Evolutionary conservation across 768 basidiomycete genomes (phyloP).

Genomic region (Omphalotus guepiniiformis): DNA sequence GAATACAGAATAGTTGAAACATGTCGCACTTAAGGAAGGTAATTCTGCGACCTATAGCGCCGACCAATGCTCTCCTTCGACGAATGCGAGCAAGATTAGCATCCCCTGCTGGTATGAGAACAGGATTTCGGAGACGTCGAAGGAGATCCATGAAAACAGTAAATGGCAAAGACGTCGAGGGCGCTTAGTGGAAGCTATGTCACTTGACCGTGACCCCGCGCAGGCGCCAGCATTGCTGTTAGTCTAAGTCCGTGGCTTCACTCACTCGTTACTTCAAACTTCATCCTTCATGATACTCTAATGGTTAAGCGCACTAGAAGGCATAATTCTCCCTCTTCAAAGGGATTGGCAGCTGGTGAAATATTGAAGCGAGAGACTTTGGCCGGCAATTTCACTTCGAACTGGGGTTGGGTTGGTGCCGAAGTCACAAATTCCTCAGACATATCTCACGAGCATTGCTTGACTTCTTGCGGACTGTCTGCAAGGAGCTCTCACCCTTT

Average conservation of each 20-base stretch:
- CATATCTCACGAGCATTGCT: slow-evolving; percentile 65
- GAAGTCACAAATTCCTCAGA: slow-evolving; percentile 50
- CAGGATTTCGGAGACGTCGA: slow-evolving; percentile 3
- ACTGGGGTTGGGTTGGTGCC: slow-evolving; percentile 83
- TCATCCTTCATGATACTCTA: slow-evolving; percentile 9
- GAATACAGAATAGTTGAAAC: neutral
- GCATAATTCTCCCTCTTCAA: slow-evolving; percentile 39
- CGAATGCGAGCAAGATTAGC: slow-evolving; percentile 10
- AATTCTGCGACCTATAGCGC: slow-evolving; percentile 6
- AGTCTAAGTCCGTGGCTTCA: neutral
- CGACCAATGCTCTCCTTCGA: slow-evolving; percentile 10
- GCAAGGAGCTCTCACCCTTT: slow-evolving; percentile 42
- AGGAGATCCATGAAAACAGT: slow-evolving; percentile 5
- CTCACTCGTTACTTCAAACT: slow-evolving; percentile 13
- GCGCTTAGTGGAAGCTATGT: no score
- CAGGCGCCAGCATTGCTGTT: neutral
- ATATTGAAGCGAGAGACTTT: slow-evolving; percentile 55
- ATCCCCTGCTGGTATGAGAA: slow-evolving; percentile 13
- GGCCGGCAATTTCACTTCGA: slow-evolving; percentile 37
- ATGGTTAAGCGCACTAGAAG: slow-evolving; percentile 68
- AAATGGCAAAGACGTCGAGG: slow-evolving; percentile 4
- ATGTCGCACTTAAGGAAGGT: slow-evolving; percentile 4
- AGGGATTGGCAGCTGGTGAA: slow-evolving; percentile 60
- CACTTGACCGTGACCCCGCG: slow-evolving; percentile 4
- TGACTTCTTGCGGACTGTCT: slow-evolving; percentile 67